A percentile compares a stretch with the other conserved stretches of the same genome.
Evolutionary conservation across 2,329 filamentous ascomycete genomes (phyloP).

Genomic region (Hawksworthiomyces lignivorus): DNA sequence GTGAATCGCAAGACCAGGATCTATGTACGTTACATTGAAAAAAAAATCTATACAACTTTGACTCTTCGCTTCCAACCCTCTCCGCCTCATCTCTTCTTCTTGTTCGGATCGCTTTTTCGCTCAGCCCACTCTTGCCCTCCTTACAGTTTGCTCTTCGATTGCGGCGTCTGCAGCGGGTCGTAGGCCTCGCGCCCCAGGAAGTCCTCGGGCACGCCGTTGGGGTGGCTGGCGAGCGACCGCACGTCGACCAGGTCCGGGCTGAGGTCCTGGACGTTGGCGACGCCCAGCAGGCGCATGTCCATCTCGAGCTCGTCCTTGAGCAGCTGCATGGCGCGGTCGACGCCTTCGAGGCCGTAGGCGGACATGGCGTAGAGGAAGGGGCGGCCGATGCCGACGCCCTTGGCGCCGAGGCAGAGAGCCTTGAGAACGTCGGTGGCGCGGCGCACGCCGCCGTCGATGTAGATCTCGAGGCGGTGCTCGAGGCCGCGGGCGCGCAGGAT

Average conservation of each 20-base stretch:
- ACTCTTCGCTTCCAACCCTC: too few species aligned
- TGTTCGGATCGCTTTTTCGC: neutral
- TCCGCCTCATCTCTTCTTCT: neutral
- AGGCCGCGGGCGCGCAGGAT: conserved; percentile 66
- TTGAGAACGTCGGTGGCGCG: conserved; percentile 93
- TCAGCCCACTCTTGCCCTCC: neutral
- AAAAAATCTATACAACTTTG: too few species aligned
- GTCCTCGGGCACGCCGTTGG: conserved; percentile 41
- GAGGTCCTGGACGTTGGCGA: conserved; percentile 64
- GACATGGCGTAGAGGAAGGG: conserved; percentile 97
- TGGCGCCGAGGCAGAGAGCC: conserved; percentile 84
- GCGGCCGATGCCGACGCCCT: conserved; percentile 85
- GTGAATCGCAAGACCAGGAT: too few species aligned
- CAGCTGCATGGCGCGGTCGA: conserved; percentile 86
- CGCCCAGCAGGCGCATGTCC: conserved; percentile 94
- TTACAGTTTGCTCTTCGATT: conserved; percentile 47
- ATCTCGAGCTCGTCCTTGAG: conserved; percentile 97
- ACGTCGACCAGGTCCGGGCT: conserved; percentile 75
- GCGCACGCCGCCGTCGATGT: conserved; percentile 82
- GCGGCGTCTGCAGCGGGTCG: conserved; percentile 44
- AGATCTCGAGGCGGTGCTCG: conserved; percentile 76
- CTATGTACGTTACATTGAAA: too few species aligned
- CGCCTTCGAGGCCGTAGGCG: conserved; percentile 77
- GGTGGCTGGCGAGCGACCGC: conserved; percentile 54
- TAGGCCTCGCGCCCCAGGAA: conserved; percentile 42